phyloP scores from a whole-genome alignment of 805 yeast species.

The Candida caryicola region DNA sequence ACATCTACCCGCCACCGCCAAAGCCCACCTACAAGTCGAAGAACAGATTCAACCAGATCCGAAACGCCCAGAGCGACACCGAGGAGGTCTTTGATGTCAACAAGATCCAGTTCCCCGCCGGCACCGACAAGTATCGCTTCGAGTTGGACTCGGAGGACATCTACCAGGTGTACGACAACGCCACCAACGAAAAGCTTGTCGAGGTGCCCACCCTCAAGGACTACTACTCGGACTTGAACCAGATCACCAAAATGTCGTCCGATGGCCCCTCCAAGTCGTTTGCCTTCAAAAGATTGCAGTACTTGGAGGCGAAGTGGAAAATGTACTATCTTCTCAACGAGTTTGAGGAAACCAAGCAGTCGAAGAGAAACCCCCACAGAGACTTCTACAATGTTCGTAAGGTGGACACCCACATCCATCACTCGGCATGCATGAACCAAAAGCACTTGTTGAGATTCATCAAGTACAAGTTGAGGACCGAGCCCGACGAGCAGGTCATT shows the following conservation, averaged over 20 bases:
- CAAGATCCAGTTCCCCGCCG: conserved; percentile 54
- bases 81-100: conserved; percentile 58
- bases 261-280: conserved; percentile 97
- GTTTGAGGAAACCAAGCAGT: conserved; percentile 85
- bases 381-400: conserved; percentile 96
- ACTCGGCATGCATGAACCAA: conserved; percentile 98
- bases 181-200: conserved; percentile 38
- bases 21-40: conserved; percentile 75
- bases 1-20: conserved; percentile 90
- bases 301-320: conserved; percentile 95
- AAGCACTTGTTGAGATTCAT: conserved; percentile 92
- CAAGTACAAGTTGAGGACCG: conserved; percentile 86
- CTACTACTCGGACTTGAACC: conserved; percentile 79
- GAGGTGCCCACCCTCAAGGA: conserved; percentile 82
- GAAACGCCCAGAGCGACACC: conserved; percentile 25
- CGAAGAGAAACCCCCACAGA: conserved; percentile 92
- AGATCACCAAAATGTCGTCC: conserved; percentile 68
- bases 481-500: conserved; percentile 86
- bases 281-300: conserved; percentile 91
- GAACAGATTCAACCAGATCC: conserved; percentile 47
- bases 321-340: conserved; percentile 84
- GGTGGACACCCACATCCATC: conserved; percentile 98
- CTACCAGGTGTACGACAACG: conserved; percentile 53
- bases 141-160: conserved; percentile 62
- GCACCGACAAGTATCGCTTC: conserved; percentile 39